These are phyloP conservation scores for Starmerella etchellsii DNA, from an alignment of 805 yeast species.

Conservation along the genomic window DNA sequence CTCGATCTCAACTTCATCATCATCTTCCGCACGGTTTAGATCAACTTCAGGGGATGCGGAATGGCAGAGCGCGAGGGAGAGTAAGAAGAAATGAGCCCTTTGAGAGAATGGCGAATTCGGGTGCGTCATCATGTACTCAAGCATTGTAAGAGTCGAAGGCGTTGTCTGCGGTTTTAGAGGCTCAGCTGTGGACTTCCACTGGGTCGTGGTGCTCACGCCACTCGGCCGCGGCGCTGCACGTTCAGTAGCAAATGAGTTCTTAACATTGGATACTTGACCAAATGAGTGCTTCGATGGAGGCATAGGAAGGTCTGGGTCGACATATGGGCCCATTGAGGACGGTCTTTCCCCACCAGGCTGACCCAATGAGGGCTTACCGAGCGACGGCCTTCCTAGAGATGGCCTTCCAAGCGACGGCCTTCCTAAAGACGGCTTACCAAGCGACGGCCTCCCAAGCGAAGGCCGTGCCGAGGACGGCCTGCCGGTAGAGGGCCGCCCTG, in stretches of 20 bases:
- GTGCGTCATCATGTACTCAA: slow-evolving; percentile 54
- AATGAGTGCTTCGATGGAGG: too few relatives aligned
- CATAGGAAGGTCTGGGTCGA: too few relatives aligned
- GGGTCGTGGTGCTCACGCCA: neutral
- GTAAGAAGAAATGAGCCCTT: slow-evolving; percentile 63
- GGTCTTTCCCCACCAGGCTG: neutral
- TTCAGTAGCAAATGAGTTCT: neutral
- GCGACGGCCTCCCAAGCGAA: slow-evolving; percentile 6
- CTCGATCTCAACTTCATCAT: slow-evolving; percentile 36
- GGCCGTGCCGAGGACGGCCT: slow-evolving; percentile 8
- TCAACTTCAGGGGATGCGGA: slow-evolving; percentile 66
- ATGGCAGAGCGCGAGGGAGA: slow-evolving; percentile 78
- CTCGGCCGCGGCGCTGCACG: slow-evolving; percentile 5
- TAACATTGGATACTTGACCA: too few relatives aligned
- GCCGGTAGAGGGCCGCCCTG: slow-evolving; percentile 8
- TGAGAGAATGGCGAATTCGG: slow-evolving; percentile 61
- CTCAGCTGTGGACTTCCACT: slow-evolving; percentile 40
- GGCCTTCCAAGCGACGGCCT: slow-evolving; percentile 2
- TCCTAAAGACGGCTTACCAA: slow-evolving; percentile 8
- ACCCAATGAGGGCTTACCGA: slow-evolving; percentile 1
- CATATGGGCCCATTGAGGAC: neutral
- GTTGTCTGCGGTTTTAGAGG: slow-evolving; percentile 33
- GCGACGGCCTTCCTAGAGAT: slow-evolving; percentile 3
- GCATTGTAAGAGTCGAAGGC: slow-evolving; percentile 50
- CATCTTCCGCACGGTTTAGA: slow-evolving; percentile 18